Percentiles rank a stretch among this genome's conserved stretches.
Evolutionary conservation across 306 rosid species (phyloP).

Genomic region (Fragaria iinumae): DNA sequence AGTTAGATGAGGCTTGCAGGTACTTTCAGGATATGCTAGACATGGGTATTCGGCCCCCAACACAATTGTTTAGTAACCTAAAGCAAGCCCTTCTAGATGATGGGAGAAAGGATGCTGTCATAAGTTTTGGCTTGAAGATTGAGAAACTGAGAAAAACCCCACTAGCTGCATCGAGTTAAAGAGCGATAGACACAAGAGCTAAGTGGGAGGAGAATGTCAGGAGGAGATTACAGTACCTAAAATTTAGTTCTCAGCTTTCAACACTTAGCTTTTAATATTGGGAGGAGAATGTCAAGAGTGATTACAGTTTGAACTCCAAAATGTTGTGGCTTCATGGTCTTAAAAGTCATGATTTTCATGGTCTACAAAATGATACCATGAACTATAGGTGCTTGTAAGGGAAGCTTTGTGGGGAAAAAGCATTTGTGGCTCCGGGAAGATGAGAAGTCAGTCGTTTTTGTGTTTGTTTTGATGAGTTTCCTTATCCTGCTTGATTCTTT

Average conservation of each 20-base stretch:
- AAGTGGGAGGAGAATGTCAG: too few relatives aligned
- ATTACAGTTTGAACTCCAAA: conserved; percentile 53
- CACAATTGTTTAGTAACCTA: conserved; percentile 54
- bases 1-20: conserved; percentile 70
- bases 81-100: conserved; percentile 53
- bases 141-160: conserved; percentile 63
- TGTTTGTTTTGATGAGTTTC: conserved; percentile 60
- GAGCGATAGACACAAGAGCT: too few relatives aligned
- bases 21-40: conserved; percentile 79
- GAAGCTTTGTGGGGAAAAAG: conserved; percentile 51
- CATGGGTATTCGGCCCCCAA: conserved; percentile 74
- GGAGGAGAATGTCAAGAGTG: conserved; percentile 53
- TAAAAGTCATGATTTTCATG: conserved; percentile 46
- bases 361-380: conserved; percentile 43
- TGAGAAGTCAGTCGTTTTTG: conserved; percentile 47
- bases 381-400: conserved; percentile 53
- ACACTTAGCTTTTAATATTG: conserved; percentile 26
- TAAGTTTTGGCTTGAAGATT: conserved; percentile 41
- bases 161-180: conserved; percentile 23
- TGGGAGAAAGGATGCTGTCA: conserved; percentile 47
- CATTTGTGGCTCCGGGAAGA: conserved; percentile 59
- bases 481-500: conserved; percentile 75
- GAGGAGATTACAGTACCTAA: too few relatives aligned
- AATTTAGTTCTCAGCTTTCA: too few relatives aligned
- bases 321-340: conserved; percentile 44